These are phyloP conservation scores for Conticribra weissflogii DNA, from an alignment of 108 stramenopile genomes.

Conservation along the genomic window DNA sequence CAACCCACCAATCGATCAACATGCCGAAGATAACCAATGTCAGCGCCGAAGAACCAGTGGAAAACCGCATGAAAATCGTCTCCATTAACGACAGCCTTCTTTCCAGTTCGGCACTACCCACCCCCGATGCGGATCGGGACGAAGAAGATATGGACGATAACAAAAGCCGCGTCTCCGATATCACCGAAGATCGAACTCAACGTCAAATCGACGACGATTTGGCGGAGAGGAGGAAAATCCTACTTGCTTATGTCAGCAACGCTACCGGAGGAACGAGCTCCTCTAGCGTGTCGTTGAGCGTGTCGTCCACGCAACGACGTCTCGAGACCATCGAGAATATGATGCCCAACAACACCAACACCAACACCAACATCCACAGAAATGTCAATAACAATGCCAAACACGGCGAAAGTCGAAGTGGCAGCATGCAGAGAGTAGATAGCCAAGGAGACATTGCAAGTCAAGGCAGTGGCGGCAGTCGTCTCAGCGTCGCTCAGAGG, in stretches of 20 bases:
- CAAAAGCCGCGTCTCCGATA: slow-evolving; percentile 78
- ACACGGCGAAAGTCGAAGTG: slow-evolving; percentile 6
- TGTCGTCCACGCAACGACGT: slow-evolving; percentile 34
- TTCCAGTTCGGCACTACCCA: slow-evolving; percentile 7
- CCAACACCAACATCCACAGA: no score
- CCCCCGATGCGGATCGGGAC: slow-evolving; percentile 8
- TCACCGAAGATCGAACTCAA: slow-evolving; percentile 87
- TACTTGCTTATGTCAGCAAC: slow-evolving; percentile 44
- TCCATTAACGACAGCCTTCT: background rate
- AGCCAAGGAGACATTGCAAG: slow-evolving; percentile 17
- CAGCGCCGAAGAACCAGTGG: background rate
- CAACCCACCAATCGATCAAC: background rate
- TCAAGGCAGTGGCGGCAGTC: slow-evolving; percentile 23
- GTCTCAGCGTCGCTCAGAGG: slow-evolving; percentile 72
- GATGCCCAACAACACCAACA: slow-evolving; percentile 19
- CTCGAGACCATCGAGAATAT: slow-evolving; percentile 51
- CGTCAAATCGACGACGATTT: slow-evolving; percentile 63
- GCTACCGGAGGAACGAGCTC: slow-evolving; percentile 22
- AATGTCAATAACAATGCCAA: no score
- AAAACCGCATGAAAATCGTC: background rate
- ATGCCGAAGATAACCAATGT: background rate
- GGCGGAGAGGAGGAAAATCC: slow-evolving; percentile 54
- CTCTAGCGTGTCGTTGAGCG: slow-evolving; percentile 26
- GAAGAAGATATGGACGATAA: slow-evolving; percentile 62
- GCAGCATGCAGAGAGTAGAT: background rate